Evolutionary conservation across 768 basidiomycete species (phyloP), one percentile per base, ranked within the genome.

Genomic region (Chiua virens): DNA sequence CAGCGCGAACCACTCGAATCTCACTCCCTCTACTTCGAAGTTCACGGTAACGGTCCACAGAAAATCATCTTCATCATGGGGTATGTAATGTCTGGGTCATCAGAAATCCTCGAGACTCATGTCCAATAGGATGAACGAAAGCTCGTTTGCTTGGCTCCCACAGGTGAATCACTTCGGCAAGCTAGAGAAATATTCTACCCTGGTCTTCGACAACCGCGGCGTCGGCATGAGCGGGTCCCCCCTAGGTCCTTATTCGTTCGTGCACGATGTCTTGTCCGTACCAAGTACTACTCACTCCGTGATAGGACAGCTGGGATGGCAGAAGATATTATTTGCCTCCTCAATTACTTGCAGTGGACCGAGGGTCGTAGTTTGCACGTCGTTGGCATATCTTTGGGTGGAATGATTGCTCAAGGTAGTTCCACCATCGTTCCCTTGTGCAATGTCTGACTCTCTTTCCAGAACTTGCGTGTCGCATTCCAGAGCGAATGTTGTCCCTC

Each of bases 141-240:
- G 72, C 55, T 81, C 76, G 5, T 88, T 84, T 59, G 75, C 75
- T 2, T 90, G 87, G 89, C 61, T 65, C 0, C 60, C 71, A 1
- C 88, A 92, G 64, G 85, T 92, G 3, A 65, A 76, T 5, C 73
- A 86, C 61, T 90, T 92, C 57, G 74, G 77, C 8, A 67, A 62
- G n/a, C 65, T 76, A 15, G 68, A 73, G 13, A 71, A 80, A 28
- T 86, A 85, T 60, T 76, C 81, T 1, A 71, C 80, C 13, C 73
- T 92, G 2, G 87, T 89, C 5, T 91, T 92, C 62, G 91, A 92
- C 67, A 92, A 93, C 64, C 79, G 91, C 32, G 91, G 91, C 2
- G 88, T 88, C 7, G 91, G 91, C 8, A 79, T 89, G 65, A 88
- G 85, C 27, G 80, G 76, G 5, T 74, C 80, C 37, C 89, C 89